Conservation (phyloP, 2,329 filamentous ascomycete genomes). For the Phaeophleospora eucalypticola region DNA sequence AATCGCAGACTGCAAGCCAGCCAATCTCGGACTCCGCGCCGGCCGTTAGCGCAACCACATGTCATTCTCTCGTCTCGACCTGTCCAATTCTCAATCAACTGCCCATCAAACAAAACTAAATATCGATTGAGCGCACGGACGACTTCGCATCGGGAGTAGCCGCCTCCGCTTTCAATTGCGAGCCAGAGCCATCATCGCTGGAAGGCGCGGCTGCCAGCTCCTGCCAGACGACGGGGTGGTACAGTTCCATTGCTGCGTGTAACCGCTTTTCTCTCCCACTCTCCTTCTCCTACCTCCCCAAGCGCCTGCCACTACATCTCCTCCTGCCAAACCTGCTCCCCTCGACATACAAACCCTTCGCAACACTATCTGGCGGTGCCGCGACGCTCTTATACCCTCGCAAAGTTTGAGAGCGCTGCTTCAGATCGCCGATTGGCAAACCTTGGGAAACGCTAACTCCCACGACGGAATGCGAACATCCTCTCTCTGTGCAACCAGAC, state of each 20-base stretch:
- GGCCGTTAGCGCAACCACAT: too few species aligned
- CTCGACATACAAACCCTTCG: background rate
- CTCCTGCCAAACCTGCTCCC: background rate
- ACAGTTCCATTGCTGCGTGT: background rate
- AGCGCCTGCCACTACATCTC: background rate
- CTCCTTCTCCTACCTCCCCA: background rate
- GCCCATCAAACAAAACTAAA: too few species aligned
- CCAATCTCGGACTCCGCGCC: too few species aligned
- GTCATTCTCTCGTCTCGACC: too few species aligned
- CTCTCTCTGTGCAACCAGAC: conserved; percentile 2
- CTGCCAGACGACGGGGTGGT: too few species aligned
- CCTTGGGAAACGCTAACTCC: background rate
- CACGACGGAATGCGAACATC: conserved; percentile 1
- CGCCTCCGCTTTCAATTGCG: too few species aligned
- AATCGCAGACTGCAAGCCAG: too few species aligned
- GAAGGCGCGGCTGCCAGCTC: too few species aligned
- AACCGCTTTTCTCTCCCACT: background rate
- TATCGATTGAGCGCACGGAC: too few species aligned
- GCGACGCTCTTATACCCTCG: background rate
- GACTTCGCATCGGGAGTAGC: too few species aligned
- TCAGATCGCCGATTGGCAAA: conserved; percentile 1
- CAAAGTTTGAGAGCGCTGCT: background rate
- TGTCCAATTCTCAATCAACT: too few species aligned
- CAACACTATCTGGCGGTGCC: background rate
- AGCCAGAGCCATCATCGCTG: background rate